These are phyloP conservation scores for Nakaseomyces glabratus DNA, from an alignment of 1,139 yeast genomes.

Conservation along the genomic window DNA sequence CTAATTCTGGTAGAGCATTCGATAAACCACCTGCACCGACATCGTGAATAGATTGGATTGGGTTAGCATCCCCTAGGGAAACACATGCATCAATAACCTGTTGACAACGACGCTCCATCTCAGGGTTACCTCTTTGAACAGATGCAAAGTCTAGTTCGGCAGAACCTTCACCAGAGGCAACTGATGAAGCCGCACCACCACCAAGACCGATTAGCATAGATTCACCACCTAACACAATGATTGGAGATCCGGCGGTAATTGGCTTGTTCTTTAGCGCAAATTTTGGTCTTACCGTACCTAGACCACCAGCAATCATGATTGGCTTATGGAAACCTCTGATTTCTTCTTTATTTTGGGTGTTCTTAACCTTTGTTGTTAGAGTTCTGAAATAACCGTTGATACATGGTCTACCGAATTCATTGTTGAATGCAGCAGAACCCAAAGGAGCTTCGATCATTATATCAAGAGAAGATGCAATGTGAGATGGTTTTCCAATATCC, in stretches of 20 bases:
- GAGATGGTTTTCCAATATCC: constrained; percentile 79
- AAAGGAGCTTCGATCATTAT: constrained; percentile 97
- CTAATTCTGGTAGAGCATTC: constrained; percentile 94
- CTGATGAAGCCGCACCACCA: constrained; percentile 98
- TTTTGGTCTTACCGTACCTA: constrained; percentile 92
- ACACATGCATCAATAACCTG: constrained; percentile 94
- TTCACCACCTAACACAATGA: constrained; percentile 95
- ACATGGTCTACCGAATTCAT: constrained; percentile 98
- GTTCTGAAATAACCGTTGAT: constrained; percentile 96
- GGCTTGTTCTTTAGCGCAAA: constrained; percentile 80
- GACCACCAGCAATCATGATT: constrained; percentile 98
- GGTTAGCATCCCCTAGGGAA: constrained; percentile 69
- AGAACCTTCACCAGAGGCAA: constrained; percentile 91
- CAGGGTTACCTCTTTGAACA: constrained; percentile 99
- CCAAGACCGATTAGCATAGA: constrained; percentile 99
- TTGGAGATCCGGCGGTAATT: constrained; percentile 85
- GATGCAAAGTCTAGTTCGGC: constrained; percentile 96
- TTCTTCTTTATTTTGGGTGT: constrained; percentile 55
- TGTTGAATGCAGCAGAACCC: constrained; percentile 97
- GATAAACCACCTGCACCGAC: constrained; percentile 99
- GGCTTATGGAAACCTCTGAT: constrained; percentile 98
- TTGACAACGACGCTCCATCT: constrained; percentile 98
- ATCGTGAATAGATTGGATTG: constrained; percentile 94
- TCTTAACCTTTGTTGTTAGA: constrained; percentile 66
- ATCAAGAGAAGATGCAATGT: constrained; percentile 86